Evolutionary conservation across 768 basidiomycete species (phyloP), one percentile per base, ranked within the genome.

Genomic region (Thelephora ganbajun): DNA sequence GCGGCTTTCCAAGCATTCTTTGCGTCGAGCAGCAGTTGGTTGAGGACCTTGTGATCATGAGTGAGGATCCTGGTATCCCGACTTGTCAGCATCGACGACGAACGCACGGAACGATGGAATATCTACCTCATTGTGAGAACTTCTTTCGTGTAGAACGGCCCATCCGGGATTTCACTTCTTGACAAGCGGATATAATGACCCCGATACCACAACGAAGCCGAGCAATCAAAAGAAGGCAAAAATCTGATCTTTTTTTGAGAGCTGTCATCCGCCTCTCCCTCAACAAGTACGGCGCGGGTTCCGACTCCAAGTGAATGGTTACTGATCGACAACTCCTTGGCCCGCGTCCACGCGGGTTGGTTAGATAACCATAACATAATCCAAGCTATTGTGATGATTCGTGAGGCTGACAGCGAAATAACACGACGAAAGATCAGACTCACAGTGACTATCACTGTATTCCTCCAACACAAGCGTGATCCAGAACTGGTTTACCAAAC

Each of bases 341-440:
- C 68, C 9, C 77, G 71, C 6, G 74, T 18, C 78, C 78, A 83
- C 16, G 71, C 64, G n/a, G 76, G 70, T 35, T 77, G 76, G 44
- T 69, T 68, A 3, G 79, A 75, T 0, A 85, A 60, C 82, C 83
- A 86, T 35, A 70, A 62, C 70, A 83, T 72, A 55, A 85, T 68
- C 83, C 83, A 86, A 35, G 71, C 80, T 83, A 47, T 9, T 16
- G 12, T 47, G n/a, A 4, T 34, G 13, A 9, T 11, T 41, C 39
- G 2, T 33, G 36, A 23, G 9, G 51, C 37, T 41, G 44, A 48
- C 43, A 46, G 45, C 26, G 50, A 47, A 4, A 1, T 41, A 35
- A 30, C n/a, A 6, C 1, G n/a, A 51, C 39, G n/a, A 23, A 43
- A 53, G 47, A 12, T 34, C 35, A 2, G 18, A 53, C 77, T 11